These are phyloP conservation scores for Fraxinus floribunda DNA, from an alignment of 305 asterid genomes.

Conservation along the genomic window DNA sequence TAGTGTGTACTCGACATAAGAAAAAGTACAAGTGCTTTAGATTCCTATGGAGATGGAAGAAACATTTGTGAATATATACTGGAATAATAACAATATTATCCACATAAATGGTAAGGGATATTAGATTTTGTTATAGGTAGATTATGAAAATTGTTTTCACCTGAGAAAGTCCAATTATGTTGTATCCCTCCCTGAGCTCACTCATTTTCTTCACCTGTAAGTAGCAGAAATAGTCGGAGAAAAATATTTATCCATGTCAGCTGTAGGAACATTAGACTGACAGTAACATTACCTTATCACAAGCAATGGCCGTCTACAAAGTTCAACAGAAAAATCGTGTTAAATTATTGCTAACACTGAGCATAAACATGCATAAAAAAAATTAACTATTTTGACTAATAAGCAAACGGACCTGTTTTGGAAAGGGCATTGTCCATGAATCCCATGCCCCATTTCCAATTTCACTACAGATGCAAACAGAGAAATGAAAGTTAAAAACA, in stretches of 20 bases:
- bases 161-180: slow-evolving; percentile 85
- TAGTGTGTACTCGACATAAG: not conserved
- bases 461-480: slow-evolving; percentile 41
- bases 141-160: slow-evolving; percentile 31
- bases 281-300: slow-evolving; percentile 64
- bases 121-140: not conserved
- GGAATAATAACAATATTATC: not conserved
- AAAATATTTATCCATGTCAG: slow-evolving; percentile 20
- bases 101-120: slow-evolving; percentile 6
- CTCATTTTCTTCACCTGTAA: slow-evolving; percentile 69
- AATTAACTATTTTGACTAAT: slow-evolving; percentile 11
- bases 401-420: slow-evolving; percentile 48
- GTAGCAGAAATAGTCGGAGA: slow-evolving; percentile 33
- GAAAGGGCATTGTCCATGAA: slow-evolving; percentile 83
- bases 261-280: slow-evolving; percentile 27
- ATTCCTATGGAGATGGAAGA: not conserved
- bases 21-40: not conserved
- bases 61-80: not conserved
- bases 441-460: slow-evolving; percentile 76
- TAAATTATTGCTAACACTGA: slow-evolving; percentile 2
- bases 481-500: not conserved
- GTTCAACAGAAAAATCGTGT: slow-evolving; percentile 9
- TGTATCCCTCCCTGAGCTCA: slow-evolving; percentile 78
- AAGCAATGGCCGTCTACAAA: slow-evolving; percentile 66
- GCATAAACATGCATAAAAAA: slow-evolving; percentile 14